These are phyloP conservation scores for Iris pallida DNA, from an alignment of 116 monocot species.

Conservation along the genomic window DNA sequence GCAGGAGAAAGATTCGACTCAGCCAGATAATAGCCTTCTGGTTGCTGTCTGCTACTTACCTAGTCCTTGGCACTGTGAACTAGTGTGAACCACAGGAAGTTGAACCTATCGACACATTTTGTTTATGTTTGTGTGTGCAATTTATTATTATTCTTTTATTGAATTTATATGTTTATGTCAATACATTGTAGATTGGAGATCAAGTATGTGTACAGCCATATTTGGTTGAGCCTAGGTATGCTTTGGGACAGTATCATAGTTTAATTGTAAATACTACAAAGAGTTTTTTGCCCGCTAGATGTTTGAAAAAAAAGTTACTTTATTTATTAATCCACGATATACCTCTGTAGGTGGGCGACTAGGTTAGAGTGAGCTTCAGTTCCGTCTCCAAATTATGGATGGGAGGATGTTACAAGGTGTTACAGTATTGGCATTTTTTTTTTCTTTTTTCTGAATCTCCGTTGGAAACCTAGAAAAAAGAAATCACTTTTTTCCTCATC, in stretches of 20 bases:
- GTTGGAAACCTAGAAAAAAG: no score
- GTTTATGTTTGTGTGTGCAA: constrained; percentile 29
- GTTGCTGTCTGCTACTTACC: constrained; percentile 81
- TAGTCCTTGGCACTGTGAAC: constrained; percentile 93
- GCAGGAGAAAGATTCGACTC: no score
- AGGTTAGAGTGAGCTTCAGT: constrained; percentile 90
- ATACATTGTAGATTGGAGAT: constrained; percentile 73
- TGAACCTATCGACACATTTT: constrained; percentile 93
- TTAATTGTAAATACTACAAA: not conserved
- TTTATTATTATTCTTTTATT: not conserved
- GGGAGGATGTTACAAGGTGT: constrained; percentile 94
- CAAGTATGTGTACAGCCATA: constrained; percentile 95
- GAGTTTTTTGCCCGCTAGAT: not conserved
- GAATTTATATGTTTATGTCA: not conserved
- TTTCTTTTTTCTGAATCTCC: no score
- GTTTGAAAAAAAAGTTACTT: not conserved
- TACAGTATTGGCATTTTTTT: constrained; percentile 95
- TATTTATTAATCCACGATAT: not conserved
- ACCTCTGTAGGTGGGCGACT: constrained; percentile 63
- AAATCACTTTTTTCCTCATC: no score
- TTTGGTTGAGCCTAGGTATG: constrained; percentile 92
- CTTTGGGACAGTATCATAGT: constrained; percentile 9
- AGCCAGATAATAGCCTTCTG: constrained; percentile 88
- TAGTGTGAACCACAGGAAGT: constrained; percentile 98
- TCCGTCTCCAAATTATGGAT: constrained; percentile 95